Base-by-base conservation (phyloP, 2,329 filamentous ascomycete genomes). In the Orbilia quercus region DNA sequence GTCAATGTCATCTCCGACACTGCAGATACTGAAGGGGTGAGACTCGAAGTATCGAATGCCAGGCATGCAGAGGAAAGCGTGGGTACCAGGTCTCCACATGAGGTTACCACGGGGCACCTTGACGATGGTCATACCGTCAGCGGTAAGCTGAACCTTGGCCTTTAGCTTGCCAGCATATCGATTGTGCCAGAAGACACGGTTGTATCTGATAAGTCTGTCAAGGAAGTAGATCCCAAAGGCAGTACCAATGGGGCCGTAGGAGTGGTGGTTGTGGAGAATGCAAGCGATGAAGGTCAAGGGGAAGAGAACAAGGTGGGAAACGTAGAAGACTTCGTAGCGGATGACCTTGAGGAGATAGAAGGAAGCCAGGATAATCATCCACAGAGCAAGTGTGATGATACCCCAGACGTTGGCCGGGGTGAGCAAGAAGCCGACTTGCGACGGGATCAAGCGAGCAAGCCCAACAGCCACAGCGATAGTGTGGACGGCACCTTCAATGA, bases 321-420 rank as follows among this genome's bases (percentile, higher is more conserved):
- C 42, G 58, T 74, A 74, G 53, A 74, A 74, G 38, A 74, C 70
- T 22, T 74, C 70, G 36, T 74, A 74, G 7, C 70, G 40, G 63
- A 74, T 74, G 12, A 65, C 58, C 25, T 74, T 74, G 38, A 74
- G 63, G 16, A 74, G 57, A 18, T 74, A 74, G 60, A 74, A 74
- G 40, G 70, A 74, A n/a, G 70, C 70, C 1, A 74, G 63, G 50
- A 74, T 69, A 14, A 74, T 67, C 70, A 74, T 63, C 70, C 70
- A 74, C 3, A 74, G 36, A 1, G 70, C 70, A 9, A 74, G 42
- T 0, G 64, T 60, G 36, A 74, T 69, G 70, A 74, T 74, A 14
- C 70, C 70, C 70, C 70, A 74, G 36, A 74, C 57, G 70, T 74
- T 74, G 14, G 42, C 51, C 11, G 70, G 51, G 50, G 47, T 31